phyloP scores from a whole-genome alignment of 495 filamentous ascomycete species.

The Sphaerosporella brunnea region DNA sequence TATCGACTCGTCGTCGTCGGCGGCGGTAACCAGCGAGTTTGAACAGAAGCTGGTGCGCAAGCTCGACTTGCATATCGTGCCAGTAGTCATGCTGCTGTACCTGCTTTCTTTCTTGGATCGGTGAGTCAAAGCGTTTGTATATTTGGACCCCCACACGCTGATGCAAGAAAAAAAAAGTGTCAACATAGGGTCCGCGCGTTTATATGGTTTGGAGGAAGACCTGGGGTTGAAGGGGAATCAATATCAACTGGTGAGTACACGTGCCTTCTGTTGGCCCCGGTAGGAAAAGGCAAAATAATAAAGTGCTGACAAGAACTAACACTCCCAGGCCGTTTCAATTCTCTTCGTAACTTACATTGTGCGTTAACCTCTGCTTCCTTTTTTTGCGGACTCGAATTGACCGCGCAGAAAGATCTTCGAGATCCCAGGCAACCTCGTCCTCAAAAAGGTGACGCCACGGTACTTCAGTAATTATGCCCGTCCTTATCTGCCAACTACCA shows the following conservation, averaged over 20 bases:
- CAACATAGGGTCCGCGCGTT: conserved; percentile 59
- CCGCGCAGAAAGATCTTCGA: conserved; percentile 32
- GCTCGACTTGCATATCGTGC: conserved; percentile 42
- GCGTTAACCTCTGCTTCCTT: conserved; percentile 17
- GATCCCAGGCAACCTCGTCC: conserved; percentile 44
- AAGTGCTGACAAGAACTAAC: not conserved
- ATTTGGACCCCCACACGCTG: no score
- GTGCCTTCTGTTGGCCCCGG: no score
- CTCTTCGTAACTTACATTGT: conserved; percentile 54
- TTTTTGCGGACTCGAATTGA: not conserved
- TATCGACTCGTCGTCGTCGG: no score
- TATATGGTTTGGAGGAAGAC: conserved; percentile 52
- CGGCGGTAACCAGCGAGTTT: no score
- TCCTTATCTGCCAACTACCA: not conserved
- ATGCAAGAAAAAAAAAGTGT: conserved; percentile 35
- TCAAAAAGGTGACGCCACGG: conserved; percentile 47
- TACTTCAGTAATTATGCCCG: conserved; percentile 31
- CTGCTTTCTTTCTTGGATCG: conserved; percentile 51
- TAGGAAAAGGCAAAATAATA: no score
- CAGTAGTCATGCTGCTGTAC: conserved; percentile 43
- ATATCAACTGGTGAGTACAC: conserved; percentile 41
- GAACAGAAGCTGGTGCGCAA: conserved; percentile 18
- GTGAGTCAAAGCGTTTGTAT: no score
- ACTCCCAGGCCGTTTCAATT: conserved; percentile 38
- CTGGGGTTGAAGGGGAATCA: conserved; percentile 43